Percentiles rank a stretch among this genome's conserved stretches.
Conservation (phyloP, 2,329 filamentous ascomycete genomes). For the Pseudogymnoascus verrucosus region DNA sequence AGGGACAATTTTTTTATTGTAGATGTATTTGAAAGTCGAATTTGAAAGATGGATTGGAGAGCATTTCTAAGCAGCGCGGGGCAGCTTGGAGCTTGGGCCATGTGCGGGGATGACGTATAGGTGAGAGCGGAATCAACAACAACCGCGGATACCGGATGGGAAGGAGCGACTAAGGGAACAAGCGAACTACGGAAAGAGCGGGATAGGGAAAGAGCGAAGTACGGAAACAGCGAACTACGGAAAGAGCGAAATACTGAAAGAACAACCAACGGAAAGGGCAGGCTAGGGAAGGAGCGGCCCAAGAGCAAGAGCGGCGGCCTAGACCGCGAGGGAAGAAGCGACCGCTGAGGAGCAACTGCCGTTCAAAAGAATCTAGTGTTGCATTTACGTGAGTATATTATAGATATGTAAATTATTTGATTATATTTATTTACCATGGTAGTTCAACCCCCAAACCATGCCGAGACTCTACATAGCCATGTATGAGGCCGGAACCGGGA, state of each 20-base stretch:
- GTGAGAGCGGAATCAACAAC: not conserved
- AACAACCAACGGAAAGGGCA: not conserved
- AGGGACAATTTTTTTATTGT: not conserved
- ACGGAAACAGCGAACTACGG: not conserved
- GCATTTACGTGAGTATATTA: not conserved
- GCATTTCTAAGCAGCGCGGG: constrained; percentile 6
- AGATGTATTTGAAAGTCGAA: not conserved
- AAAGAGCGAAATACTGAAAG: not conserved
- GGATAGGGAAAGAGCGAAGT: not conserved
- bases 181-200: not conserved
- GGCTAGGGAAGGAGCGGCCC: not conserved
- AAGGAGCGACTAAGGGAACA: not conserved
- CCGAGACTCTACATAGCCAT: constrained; percentile 11
- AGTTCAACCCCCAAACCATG: not conserved
- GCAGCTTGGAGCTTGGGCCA: constrained; percentile 4
- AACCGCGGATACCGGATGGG: not conserved
- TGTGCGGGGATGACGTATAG: not conserved
- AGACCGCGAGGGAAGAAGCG: not conserved
- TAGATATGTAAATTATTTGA: not conserved
- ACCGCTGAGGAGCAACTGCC: not conserved
- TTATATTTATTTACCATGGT: not conserved
- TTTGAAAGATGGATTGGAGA: not conserved
- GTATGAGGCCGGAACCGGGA: constrained; percentile 10
- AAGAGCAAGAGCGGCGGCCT: not conserved
- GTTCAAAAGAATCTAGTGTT: not conserved